These are phyloP conservation scores for Apiospora aurea DNA, from an alignment of 2,329 filamentous ascomycete species.

Conservation along the genomic window DNA sequence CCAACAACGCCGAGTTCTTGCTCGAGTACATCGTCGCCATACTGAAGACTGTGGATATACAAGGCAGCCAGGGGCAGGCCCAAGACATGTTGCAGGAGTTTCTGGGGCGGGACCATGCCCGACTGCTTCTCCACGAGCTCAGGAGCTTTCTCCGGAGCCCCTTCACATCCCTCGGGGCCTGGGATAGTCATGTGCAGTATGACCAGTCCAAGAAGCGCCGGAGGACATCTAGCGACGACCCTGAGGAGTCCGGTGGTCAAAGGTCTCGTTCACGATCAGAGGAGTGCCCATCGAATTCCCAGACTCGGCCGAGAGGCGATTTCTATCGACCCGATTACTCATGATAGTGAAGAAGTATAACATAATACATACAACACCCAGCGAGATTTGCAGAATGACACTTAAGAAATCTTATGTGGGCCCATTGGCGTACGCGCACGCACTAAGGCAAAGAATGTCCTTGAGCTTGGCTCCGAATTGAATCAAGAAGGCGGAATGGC, in stretches of 20 bases:
- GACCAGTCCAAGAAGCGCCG: conserved; percentile 17
- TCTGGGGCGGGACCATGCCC: conserved; percentile 75
- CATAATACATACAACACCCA: neutral
- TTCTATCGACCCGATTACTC: conserved; percentile 3
- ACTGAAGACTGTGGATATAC: conserved; percentile 81
- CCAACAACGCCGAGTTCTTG: conserved; percentile 81
- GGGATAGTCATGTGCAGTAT: conserved; percentile 85
- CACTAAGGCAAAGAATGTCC: neutral
- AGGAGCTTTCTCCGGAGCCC: conserved; percentile 84
- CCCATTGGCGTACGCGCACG: neutral
- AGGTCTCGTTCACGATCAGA: conserved; percentile 1
- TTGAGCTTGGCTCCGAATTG: neutral
- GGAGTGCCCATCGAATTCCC: neutral
- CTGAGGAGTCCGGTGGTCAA: neutral
- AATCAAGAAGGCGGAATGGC: neutral
- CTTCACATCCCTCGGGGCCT: conserved; percentile 72
- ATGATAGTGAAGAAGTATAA: neutral
- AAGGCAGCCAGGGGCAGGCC: conserved; percentile 78
- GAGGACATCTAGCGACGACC: neutral
- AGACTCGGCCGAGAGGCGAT: conserved; percentile 3
- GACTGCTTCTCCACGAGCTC: conserved; percentile 85
- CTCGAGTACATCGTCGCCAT: conserved; percentile 87
- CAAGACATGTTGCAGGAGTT: conserved; percentile 83
- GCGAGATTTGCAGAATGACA: neutral
- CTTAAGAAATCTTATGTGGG: neutral